Conservation (phyloP, 2,329 filamentous ascomycete species). For the Sporothrix brunneoviolacea region DNA sequence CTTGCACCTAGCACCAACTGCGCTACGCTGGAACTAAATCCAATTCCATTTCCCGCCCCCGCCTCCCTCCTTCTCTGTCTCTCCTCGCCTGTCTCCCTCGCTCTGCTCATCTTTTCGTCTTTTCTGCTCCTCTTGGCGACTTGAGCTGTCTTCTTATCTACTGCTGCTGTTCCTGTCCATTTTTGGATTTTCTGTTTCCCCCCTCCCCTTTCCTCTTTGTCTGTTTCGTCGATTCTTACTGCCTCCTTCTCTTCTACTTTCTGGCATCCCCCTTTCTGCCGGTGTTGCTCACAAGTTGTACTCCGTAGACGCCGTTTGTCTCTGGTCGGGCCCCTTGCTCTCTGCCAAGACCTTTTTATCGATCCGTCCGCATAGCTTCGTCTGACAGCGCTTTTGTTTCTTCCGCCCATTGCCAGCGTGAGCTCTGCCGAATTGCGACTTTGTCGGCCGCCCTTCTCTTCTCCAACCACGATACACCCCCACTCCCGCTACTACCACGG, state of each 20-base stretch:
- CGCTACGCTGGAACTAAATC: slow-evolving; percentile 9
- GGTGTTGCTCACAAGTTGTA: too few relatives aligned
- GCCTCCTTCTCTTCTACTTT: background rate
- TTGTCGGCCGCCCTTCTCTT: background rate
- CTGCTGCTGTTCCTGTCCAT: background rate
- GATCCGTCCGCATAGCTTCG: background rate
- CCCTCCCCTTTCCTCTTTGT: slow-evolving; percentile 2
- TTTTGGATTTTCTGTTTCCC: slow-evolving; percentile 3
- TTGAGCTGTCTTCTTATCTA: background rate
- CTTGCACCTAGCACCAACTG: slow-evolving; percentile 6
- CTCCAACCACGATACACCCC: background rate
- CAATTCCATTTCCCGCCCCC: slow-evolving; percentile 11
- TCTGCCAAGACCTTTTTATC: slow-evolving; percentile 4
- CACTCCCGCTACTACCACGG: background rate
- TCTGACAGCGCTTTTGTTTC: background rate
- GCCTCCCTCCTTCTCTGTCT: background rate
- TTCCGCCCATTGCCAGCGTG: background rate
- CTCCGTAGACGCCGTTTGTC: background rate
- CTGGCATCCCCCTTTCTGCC: background rate
- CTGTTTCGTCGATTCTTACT: too few relatives aligned
- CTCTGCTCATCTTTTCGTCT: background rate
- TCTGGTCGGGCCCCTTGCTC: background rate
- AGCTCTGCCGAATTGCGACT: too few relatives aligned
- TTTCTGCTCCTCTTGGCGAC: background rate
- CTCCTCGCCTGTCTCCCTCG: background rate